Evolutionary conservation across 768 basidiomycete genomes (phyloP).

Genomic region (Pulveroboletus sp.): DNA sequence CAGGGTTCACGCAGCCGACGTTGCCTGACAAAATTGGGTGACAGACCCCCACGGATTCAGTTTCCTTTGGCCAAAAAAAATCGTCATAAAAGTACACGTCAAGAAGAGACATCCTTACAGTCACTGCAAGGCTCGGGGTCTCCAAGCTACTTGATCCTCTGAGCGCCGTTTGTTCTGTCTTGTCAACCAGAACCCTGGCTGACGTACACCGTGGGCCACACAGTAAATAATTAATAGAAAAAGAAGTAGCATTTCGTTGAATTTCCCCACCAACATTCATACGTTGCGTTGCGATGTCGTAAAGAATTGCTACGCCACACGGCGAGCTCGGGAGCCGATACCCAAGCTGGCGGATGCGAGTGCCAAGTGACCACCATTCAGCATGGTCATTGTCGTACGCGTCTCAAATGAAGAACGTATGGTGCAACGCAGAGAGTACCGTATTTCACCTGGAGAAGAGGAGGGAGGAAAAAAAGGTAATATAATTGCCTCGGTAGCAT

Average conservation of each 20-base stretch:
- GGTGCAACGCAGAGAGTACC: background rate
- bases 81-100: background rate
- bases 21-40: conserved; percentile 13
- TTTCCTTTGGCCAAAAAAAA: background rate
- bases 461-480: background rate
- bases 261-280: conserved; percentile 6
- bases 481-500: background rate
- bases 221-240: conserved; percentile 6
- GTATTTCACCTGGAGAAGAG: background rate
- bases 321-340: conserved; percentile 6
- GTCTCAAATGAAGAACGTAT: background rate
- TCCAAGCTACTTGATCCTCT: background rate
- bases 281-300: conserved; percentile 3
- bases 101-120: background rate
- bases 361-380: background rate
- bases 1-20: conserved; percentile 18
- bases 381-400: no score
- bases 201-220: conserved; percentile 14
- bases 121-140: background rate
- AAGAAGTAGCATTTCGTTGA: conserved; percentile 7
- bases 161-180: background rate
- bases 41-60: background rate
- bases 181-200: conserved; percentile 4
- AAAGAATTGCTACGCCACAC: conserved; percentile 16
- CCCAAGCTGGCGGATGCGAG: background rate